These are phyloP conservation scores for Uromyces viciae-fabae DNA, from an alignment of 1,284 basidiomycete genomes.

Conservation along the genomic window DNA sequence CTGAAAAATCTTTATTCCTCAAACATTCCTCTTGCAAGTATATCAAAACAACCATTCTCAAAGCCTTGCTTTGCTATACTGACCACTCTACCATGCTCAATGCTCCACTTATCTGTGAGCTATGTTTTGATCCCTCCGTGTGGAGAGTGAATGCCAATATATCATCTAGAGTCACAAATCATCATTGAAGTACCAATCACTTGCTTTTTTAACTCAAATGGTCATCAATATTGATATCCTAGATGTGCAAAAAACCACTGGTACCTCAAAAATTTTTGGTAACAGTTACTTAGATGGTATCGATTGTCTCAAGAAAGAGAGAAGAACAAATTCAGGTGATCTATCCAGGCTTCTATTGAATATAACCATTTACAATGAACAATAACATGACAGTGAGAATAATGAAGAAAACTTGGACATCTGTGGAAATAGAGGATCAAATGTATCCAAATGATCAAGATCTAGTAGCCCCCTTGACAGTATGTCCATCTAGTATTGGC, in stretches of 20 bases:
- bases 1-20: neutral
- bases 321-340: neutral
- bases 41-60: neutral
- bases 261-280: neutral
- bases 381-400: neutral
- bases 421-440: neutral
- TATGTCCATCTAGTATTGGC: too few species aligned
- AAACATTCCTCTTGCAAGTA: neutral
- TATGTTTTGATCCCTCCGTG: neutral
- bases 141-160: neutral
- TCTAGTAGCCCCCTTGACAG: neutral
- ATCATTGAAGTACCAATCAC: neutral
- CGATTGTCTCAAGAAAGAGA: neutral
- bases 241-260: neutral
- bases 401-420: neutral
- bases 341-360: neutral
- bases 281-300: neutral
- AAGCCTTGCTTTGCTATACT: neutral
- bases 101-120: neutral
- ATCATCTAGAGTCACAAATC: neutral
- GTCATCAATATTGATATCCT: neutral
- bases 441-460: neutral
- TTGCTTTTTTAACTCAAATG: neutral
- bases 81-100: neutral
- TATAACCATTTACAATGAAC: neutral